These are phyloP conservation scores for Nyctanthes arbortristis DNA, from an alignment of 257 asterid species.

Conservation along the genomic window DNA sequence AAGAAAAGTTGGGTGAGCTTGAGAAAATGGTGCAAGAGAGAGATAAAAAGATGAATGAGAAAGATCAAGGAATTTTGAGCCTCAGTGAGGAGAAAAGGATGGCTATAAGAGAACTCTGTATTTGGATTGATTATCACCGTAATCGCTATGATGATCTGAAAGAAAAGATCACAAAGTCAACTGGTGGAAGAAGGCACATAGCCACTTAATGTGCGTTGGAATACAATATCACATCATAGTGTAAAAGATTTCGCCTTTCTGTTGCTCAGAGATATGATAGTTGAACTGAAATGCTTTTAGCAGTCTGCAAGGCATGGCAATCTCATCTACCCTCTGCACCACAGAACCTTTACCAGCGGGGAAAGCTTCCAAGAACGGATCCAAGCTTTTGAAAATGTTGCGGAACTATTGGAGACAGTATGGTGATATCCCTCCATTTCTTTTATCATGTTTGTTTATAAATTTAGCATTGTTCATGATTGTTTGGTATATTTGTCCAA, in stretches of 20 bases:
- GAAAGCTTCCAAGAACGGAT: no score
- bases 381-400: no score
- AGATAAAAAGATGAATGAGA: conserved; percentile 52
- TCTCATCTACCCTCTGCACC: no score
- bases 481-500: conserved; percentile 21
- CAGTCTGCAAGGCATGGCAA: no score
- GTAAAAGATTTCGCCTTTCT: conserved; percentile 10
- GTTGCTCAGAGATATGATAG: no score
- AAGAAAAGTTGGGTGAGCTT: conserved; percentile 46
- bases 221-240: not conserved
- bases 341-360: no score
- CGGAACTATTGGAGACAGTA: no score
- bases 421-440: no score
- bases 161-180: conserved; percentile 48
- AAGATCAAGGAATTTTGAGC: conserved; percentile 52
- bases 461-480: conserved; percentile 18
- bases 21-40: conserved; percentile 40
- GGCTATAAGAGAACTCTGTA: conserved; percentile 78
- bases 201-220: conserved; percentile 28
- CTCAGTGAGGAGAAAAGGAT: conserved; percentile 79
- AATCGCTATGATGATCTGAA: conserved; percentile 61
- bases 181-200: conserved; percentile 47
- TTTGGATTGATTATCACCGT: conserved; percentile 78
- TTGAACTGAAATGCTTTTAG: no score
- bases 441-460: conserved; percentile 8